Conservation (phyloP, 306 rosid species). For the Acacia crassicarpa region DNA sequence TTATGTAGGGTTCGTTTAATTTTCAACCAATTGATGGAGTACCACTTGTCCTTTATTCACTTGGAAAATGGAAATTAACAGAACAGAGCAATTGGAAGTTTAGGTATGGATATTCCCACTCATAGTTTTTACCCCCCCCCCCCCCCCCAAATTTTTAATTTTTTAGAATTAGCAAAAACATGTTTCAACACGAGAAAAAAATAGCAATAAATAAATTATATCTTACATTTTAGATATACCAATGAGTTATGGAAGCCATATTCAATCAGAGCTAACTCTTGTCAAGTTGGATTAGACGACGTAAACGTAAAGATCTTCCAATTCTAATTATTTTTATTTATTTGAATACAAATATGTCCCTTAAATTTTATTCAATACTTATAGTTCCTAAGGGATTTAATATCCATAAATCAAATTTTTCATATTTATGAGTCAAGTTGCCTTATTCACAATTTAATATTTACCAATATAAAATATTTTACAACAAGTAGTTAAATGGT, state of each 20-base stretch:
- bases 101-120: not conserved
- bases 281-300: not conserved
- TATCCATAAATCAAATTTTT: no score
- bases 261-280: not conserved
- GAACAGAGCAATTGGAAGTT: not conserved
- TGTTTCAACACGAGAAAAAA: not conserved
- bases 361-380: no score
- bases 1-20: slow-evolving; percentile 19
- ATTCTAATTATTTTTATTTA: no score
- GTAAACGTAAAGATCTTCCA: not conserved
- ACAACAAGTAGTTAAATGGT: not conserved
- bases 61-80: not conserved
- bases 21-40: slow-evolving; percentile 12
- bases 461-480: no score
- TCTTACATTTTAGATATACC: not conserved
- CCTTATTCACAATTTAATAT: no score
- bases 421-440: not conserved
- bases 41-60: not conserved
- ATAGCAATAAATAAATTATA: not conserved
- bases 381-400: no score
- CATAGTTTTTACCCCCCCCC: not conserved
- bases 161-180: not conserved
- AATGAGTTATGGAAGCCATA: not conserved
- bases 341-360: no score
- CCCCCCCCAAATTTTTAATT: not conserved